Conservation (phyloP, 2,329 filamentous ascomycete genomes). For the Calonectria naviculata region DNA sequence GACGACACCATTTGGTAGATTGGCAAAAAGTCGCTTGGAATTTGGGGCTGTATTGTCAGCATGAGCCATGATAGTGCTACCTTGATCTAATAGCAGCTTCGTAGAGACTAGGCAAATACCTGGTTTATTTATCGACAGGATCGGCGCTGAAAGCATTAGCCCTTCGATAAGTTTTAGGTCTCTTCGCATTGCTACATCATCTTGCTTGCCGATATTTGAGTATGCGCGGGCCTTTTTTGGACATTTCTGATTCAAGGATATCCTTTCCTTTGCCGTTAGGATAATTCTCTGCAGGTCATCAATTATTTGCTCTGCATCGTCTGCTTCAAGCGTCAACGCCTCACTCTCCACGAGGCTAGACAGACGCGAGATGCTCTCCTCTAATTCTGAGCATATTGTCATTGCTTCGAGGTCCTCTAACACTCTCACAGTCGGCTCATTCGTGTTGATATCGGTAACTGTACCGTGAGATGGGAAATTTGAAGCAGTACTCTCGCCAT, state of each 20-base stretch:
- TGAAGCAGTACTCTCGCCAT: neutral
- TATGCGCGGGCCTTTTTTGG: neutral
- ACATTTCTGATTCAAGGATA: neutral
- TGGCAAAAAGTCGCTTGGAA: neutral
- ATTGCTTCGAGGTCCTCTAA: neutral
- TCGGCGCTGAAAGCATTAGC: neutral
- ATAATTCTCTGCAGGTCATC: conserved; percentile 24
- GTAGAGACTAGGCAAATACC: too few relatives aligned
- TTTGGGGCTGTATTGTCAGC: neutral
- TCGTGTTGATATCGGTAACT: neutral
- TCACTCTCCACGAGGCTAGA: conserved; percentile 14
- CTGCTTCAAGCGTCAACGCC: conserved; percentile 17
- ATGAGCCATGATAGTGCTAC: too few relatives aligned
- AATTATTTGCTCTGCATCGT: conserved; percentile 28
- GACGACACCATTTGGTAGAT: conserved; percentile 4
- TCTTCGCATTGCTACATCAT: neutral
- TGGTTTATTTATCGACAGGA: neutral
- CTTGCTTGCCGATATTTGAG: neutral
- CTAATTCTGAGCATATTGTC: conserved; percentile 20
- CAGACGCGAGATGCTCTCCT: conserved; percentile 22
- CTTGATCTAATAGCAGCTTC: too few relatives aligned
- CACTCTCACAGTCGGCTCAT: neutral
- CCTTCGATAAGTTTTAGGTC: neutral
- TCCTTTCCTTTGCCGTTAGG: conserved; percentile 9
- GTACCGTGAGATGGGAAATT: neutral